Conservation (phyloP, 1,284 basidiomycete species). For the Microbotryomycetes sp. region DNA sequence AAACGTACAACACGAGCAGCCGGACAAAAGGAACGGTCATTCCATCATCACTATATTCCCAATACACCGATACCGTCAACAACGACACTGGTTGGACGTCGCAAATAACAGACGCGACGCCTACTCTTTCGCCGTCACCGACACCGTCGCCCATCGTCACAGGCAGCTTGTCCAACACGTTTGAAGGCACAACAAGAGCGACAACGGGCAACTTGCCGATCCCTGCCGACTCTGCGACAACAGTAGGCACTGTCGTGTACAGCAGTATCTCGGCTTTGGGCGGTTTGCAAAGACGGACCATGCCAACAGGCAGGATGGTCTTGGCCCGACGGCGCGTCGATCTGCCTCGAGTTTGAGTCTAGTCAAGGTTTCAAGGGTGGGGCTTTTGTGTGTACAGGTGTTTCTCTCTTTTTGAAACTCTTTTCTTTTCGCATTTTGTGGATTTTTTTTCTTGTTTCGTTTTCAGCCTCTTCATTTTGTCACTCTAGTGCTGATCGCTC, state of each 20-base stretch:
- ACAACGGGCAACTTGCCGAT: constrained; percentile 23
- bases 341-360: no score
- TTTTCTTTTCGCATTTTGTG: no score
- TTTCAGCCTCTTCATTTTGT: no score
- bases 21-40: constrained; percentile 23
- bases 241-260: background rate
- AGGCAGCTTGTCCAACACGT: background rate
- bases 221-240: constrained; percentile 9
- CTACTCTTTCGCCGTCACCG: background rate
- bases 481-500: no score
- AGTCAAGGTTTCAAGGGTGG: no score
- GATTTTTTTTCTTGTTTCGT: no score
- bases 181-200: background rate
- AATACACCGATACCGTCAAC: constrained; percentile 5
- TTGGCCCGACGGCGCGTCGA: no score
- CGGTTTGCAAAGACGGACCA: background rate
- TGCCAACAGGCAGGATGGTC: no score
- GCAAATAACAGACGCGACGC: background rate
- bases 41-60: constrained; percentile 23
- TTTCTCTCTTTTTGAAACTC: no score
- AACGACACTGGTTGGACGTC: background rate
- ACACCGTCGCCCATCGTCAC: background rate
- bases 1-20: background rate
- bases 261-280: background rate
- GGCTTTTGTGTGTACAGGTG: no score